Conservation (phyloP, 2,329 filamentous ascomycete species). For the Microdochium nivale region DNA sequence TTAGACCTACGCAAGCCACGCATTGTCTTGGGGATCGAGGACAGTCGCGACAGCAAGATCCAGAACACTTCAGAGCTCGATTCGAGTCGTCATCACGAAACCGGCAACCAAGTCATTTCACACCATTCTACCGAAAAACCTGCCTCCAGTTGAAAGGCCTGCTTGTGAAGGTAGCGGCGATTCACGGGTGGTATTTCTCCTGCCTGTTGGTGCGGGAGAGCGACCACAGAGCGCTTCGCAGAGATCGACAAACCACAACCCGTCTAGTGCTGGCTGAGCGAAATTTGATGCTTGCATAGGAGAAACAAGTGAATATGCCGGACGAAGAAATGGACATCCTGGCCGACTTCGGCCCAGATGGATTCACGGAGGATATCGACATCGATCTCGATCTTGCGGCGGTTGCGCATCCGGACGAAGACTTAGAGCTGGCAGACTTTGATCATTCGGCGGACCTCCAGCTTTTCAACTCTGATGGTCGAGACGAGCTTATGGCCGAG, state of each 20-base stretch:
- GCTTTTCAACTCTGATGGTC: conserved; percentile 19
- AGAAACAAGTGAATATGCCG: conserved; percentile 13
- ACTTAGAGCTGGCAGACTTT: conserved; percentile 21
- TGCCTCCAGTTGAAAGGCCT: too few relatives aligned
- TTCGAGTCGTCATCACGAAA: too few relatives aligned
- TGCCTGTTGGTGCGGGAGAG: too few relatives aligned
- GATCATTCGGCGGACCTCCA: conserved; percentile 17
- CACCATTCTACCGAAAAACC: too few relatives aligned
- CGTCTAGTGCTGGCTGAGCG: too few relatives aligned
- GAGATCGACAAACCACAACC: background rate
- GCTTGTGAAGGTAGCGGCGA: background rate
- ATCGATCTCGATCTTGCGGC: conserved; percentile 23
- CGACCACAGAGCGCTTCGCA: too few relatives aligned
- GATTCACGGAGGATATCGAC: conserved; percentile 21
- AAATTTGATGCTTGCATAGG: too few relatives aligned
- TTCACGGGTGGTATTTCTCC: background rate
- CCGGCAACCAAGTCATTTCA: too few relatives aligned
- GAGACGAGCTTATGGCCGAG: conserved; percentile 24
- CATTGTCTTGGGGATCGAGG: too few relatives aligned
- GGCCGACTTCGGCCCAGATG: conserved; percentile 18
- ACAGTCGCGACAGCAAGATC: too few relatives aligned
- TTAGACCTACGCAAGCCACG: too few relatives aligned
- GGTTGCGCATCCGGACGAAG: conserved; percentile 17
- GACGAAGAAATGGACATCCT: conserved; percentile 24
- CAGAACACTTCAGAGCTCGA: too few relatives aligned